phyloP scores from a whole-genome alignment of 2,329 filamentous ascomycete species.

The Dothidotthia symphoricarpi region DNA sequence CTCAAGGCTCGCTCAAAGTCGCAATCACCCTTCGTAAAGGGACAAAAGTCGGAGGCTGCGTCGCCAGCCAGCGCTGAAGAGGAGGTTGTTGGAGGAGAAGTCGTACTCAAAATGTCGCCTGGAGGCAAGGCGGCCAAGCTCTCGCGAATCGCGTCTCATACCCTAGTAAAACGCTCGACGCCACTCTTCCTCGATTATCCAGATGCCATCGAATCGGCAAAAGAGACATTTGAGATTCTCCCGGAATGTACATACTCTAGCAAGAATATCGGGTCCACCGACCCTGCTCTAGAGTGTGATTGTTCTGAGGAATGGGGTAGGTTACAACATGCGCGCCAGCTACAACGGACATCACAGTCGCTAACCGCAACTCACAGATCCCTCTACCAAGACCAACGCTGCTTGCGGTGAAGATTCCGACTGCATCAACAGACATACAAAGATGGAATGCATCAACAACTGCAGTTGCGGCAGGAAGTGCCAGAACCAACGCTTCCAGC shows the following conservation, averaged over 20 bases:
- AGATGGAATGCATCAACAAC: constrained; percentile 89
- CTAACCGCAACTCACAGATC: constrained; percentile 42
- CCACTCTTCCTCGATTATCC: constrained; percentile 71
- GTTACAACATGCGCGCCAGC: constrained; percentile 38
- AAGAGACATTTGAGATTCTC: constrained; percentile 74
- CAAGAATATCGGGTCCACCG: constrained; percentile 86
- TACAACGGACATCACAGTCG: too few species aligned
- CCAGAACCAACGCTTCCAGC: constrained; percentile 93
- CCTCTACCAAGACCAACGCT: constrained; percentile 60
- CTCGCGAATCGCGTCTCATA: constrained; percentile 71
- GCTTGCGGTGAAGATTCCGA: constrained; percentile 96
- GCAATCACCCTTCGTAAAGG: constrained; percentile 36
- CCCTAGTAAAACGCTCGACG: constrained; percentile 61
- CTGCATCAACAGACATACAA: constrained; percentile 97
- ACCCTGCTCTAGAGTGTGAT: constrained; percentile 93
- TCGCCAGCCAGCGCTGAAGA: constrained; percentile 46
- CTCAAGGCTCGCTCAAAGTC: constrained; percentile 31
- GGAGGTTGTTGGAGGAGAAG: constrained; percentile 59
- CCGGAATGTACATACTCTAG: constrained; percentile 85
- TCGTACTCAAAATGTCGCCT: constrained; percentile 62
- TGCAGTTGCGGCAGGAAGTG: constrained; percentile 86
- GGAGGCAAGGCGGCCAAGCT: constrained; percentile 63
- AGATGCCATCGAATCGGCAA: constrained; percentile 75
- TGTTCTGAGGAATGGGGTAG: constrained; percentile 93
- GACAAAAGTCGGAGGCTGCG: constrained; percentile 34